These are phyloP conservation scores for Petunia hybrid DNA, from an alignment of 305 asterid genomes.

Conservation along the genomic window DNA sequence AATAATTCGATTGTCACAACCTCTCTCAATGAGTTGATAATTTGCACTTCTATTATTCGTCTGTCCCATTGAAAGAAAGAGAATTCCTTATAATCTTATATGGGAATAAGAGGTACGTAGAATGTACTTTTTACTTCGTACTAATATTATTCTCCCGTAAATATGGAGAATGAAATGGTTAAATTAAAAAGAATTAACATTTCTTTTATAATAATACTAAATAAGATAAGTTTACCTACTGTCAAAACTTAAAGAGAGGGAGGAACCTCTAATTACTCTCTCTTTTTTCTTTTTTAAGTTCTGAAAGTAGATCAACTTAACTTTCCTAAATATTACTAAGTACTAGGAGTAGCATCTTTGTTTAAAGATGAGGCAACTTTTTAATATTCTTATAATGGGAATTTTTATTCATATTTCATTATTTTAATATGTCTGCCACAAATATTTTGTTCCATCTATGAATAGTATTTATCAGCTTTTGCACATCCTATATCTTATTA, in stretches of 20 bases:
- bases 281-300: neutral
- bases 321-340: neutral
- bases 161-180: too few species aligned
- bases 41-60: neutral
- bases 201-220: neutral
- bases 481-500: neutral
- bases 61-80: neutral
- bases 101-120: too few species aligned
- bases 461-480: constrained; percentile 23
- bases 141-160: too few species aligned
- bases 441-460: constrained; percentile 23
- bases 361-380: constrained; percentile 23
- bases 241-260: neutral
- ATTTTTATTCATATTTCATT: constrained; percentile 28
- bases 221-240: neutral
- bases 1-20: constrained; percentile 6
- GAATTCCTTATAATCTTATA: too few species aligned
- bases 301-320: neutral
- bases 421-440: constrained; percentile 22
- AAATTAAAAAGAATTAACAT: too few species aligned
- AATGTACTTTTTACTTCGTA: too few species aligned
- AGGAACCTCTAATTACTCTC: neutral
- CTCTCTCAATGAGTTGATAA: constrained; percentile 9
- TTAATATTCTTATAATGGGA: constrained; percentile 20
- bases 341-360: constrained; percentile 28